Conservation (phyloP, 1,284 basidiomycete species). For the Apiotrichum sp. region DNA sequence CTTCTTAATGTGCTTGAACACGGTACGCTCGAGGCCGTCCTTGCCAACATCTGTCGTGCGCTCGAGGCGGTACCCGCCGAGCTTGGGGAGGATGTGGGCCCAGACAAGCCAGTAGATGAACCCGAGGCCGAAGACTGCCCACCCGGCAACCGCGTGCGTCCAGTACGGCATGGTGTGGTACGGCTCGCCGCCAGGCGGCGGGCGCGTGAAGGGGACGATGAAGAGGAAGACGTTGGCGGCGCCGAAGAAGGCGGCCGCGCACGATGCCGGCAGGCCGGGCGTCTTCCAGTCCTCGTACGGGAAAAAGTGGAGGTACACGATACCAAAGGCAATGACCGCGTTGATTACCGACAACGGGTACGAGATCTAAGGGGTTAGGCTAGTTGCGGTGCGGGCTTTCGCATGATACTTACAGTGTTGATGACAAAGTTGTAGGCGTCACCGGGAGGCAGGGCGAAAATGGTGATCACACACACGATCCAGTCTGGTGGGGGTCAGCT, state of each 20-base stretch:
- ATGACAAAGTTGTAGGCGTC: constrained; percentile 53
- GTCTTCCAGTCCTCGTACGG: constrained; percentile 11
- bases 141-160: constrained; percentile 16
- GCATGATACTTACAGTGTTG: constrained; percentile 7
- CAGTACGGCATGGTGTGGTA: constrained; percentile 17
- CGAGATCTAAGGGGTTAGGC: constrained; percentile 6
- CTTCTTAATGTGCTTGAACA: constrained; percentile 2
- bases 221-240: constrained; percentile 19
- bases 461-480: constrained; percentile 54
- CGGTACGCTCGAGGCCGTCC: constrained; percentile 11
- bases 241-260: constrained; percentile 11
- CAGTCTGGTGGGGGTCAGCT: constrained; percentile 33
- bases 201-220: constrained; percentile 10
- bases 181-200: constrained; percentile 11
- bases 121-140: constrained; percentile 20
- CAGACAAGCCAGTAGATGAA: constrained; percentile 21
- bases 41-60: constrained; percentile 10
- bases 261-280: neutral
- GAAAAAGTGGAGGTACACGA: constrained; percentile 14
- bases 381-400: neutral
- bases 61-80: constrained; percentile 12
- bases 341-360: constrained; percentile 18
- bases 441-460: constrained; percentile 54
- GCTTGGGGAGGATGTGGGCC: constrained; percentile 16
- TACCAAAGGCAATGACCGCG: constrained; percentile 11